A percentile compares a stretch with the other conserved stretches of the same genome.
phyloP scores from a whole-genome alignment of 352 stramenopile genomes.

The Pythium grandisporangium region DNA sequence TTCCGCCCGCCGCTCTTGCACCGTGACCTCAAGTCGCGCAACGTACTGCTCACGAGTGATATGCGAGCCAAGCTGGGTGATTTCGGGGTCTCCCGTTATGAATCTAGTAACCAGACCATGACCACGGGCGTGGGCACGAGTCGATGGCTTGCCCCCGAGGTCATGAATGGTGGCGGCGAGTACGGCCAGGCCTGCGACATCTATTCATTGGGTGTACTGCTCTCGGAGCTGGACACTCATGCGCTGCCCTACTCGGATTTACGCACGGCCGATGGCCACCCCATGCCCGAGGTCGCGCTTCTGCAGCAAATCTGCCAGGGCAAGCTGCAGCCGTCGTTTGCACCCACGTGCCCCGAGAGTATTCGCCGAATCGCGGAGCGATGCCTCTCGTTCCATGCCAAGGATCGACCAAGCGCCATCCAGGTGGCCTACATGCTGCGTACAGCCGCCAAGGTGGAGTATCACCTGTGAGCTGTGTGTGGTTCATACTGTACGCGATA shows the following conservation, averaged over 20 bases:
- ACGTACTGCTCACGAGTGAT: conserved; percentile 16
- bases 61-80: conserved; percentile 21
- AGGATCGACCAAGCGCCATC: conserved; percentile 10
- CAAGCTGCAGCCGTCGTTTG: conserved; percentile 3
- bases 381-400: conserved; percentile 11
- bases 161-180: conserved; percentile 10
- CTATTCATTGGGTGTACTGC: conserved; percentile 22
- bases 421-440: conserved; percentile 4
- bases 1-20: conserved; percentile 9
- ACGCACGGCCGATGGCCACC: conserved; percentile 3
- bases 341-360: background rate
- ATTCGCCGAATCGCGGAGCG: conserved; percentile 6
- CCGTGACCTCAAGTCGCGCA: conserved; percentile 26
- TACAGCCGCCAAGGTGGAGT: background rate
- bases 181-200: conserved; percentile 18
- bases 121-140: conserved; percentile 16
- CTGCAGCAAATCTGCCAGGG: conserved; percentile 4
- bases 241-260: conserved; percentile 4
- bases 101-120: conserved; percentile 13
- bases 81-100: conserved; percentile 22
- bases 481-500: background rate
- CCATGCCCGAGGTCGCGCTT: conserved; percentile 9
- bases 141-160: conserved; percentile 17
- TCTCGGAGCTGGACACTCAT: conserved; percentile 16
- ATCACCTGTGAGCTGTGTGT: no score